Conservation (phyloP, 306 rosid genomes). For the Vicia sativa region DNA sequence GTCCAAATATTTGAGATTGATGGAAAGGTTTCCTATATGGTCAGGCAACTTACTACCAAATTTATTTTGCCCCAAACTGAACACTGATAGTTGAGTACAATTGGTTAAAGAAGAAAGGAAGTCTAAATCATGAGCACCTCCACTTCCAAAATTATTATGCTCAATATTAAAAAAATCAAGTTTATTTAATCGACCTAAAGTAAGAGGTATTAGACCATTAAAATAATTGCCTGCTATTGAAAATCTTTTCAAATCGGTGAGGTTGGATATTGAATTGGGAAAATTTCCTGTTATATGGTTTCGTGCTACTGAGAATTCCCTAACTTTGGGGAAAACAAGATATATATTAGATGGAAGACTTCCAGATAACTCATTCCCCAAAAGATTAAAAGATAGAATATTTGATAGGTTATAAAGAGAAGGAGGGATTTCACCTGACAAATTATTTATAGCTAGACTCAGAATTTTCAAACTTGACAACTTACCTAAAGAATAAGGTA, state of each 20-base stretch:
- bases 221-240: background rate
- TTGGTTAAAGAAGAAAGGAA: slow-evolving; percentile 41
- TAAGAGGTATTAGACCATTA: slow-evolving; percentile 27
- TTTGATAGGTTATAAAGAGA: no score
- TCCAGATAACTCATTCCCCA: slow-evolving; percentile 3
- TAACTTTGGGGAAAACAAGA: slow-evolving; percentile 33
- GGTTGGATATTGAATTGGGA: slow-evolving; percentile 37
- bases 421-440: no score
- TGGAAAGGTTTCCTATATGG: slow-evolving; percentile 25
- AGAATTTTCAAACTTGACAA: no score
- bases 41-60: slow-evolving; percentile 35
- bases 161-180: background rate
- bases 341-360: slow-evolving; percentile 29
- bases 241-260: background rate
- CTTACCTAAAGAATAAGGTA: no score
- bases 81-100: background rate
- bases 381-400: no score
- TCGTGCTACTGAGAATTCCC: fast-evolving
- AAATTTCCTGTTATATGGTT: slow-evolving; percentile 32
- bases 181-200: slow-evolving; percentile 27
- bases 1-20: background rate
- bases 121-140: slow-evolving; percentile 28
- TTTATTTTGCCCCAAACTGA: fast-evolving
- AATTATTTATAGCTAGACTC: no score
- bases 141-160: slow-evolving; percentile 3